Percentiles rank a stretch among this genome's conserved stretches.
phyloP scores from a whole-genome alignment of 129 eudicot genomes.

The Helianthus tuberosus region DNA sequence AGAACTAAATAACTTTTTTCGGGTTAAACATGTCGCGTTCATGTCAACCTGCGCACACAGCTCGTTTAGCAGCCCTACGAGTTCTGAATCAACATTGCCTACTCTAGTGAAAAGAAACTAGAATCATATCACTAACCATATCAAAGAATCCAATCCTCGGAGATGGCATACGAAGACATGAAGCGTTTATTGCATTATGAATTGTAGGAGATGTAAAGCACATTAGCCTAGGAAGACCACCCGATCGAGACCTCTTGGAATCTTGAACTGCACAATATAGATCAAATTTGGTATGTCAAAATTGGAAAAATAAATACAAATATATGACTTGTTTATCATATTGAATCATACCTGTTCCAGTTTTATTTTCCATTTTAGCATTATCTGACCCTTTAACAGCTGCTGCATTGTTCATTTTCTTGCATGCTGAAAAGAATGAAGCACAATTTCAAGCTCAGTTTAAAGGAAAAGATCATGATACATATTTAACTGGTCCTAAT shows the following conservation, averaged over 20 bases:
- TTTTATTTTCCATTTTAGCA: slow-evolving; percentile 26
- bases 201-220: slow-evolving; percentile 29
- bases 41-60: too few relatives aligned
- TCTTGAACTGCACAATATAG: slow-evolving; percentile 26
- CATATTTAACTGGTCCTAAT: background rate
- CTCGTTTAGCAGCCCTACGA: too few relatives aligned
- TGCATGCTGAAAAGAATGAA: slow-evolving; percentile 46
- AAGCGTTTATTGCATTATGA: slow-evolving; percentile 37
- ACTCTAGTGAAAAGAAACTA: slow-evolving; percentile 1
- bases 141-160: slow-evolving; percentile 74
- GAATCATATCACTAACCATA: slow-evolving; percentile 39
- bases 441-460: background rate
- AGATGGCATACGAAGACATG: slow-evolving; percentile 77
- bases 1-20: too few relatives aligned
- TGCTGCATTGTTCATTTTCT: slow-evolving; percentile 31
- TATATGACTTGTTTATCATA: background rate
- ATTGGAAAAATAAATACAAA: background rate
- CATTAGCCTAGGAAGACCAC: slow-evolving; percentile 32
- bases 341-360: slow-evolving; percentile 38
- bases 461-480: slow-evolving; percentile 5
- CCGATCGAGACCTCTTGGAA: background rate
- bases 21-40: too few relatives aligned
- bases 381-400: slow-evolving; percentile 24
- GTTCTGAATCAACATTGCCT: too few relatives aligned
- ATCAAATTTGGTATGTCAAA: background rate